A percentile compares a stretch with the other conserved stretches of the same genome.
Conservation (phyloP, 495 filamentous ascomycete genomes). For the Astrothelium subdiscretum region DNA sequence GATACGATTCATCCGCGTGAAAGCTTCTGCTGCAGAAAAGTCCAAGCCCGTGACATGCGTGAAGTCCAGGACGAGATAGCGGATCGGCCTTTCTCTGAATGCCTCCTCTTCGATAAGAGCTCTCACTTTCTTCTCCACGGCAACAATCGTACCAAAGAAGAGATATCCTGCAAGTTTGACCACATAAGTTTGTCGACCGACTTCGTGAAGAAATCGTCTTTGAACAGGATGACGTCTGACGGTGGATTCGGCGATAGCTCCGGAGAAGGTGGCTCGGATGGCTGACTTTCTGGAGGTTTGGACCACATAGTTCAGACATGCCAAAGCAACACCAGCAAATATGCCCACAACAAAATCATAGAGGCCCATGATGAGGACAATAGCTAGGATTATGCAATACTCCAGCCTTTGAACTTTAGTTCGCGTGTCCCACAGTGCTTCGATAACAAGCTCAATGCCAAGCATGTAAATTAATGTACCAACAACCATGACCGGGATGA, state of each 20-base stretch:
- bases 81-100: slow-evolving; percentile 65
- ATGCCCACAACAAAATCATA: slow-evolving; percentile 96
- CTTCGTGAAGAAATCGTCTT: slow-evolving; percentile 70
- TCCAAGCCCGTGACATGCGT: slow-evolving; percentile 83
- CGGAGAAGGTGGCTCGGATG: slow-evolving; percentile 74
- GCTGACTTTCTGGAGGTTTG: slow-evolving; percentile 83
- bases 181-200: slow-evolving; percentile 75
- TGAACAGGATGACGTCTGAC: slow-evolving; percentile 85
- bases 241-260: slow-evolving; percentile 77
- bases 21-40: slow-evolving; percentile 90
- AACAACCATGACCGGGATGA: slow-evolving; percentile 92
- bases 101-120: slow-evolving; percentile 68
- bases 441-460: slow-evolving; percentile 77
- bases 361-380: slow-evolving; percentile 88
- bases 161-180: slow-evolving; percentile 86
- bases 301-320: slow-evolving; percentile 80
- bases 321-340: slow-evolving; percentile 78
- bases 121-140: slow-evolving; percentile 78
- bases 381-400: slow-evolving; percentile 83
- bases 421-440: slow-evolving; percentile 80
- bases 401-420: slow-evolving; percentile 75
- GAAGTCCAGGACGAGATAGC: slow-evolving; percentile 83
- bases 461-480: slow-evolving; percentile 88
- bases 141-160: slow-evolving; percentile 94
- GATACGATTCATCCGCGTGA: slow-evolving; percentile 80